Evolutionary conservation across 228 moss, liverwort and hornwort genomes (phyloP), one percentile per base, ranked within the genome.

Genomic region (Sphagnum magellanicum): DNA sequence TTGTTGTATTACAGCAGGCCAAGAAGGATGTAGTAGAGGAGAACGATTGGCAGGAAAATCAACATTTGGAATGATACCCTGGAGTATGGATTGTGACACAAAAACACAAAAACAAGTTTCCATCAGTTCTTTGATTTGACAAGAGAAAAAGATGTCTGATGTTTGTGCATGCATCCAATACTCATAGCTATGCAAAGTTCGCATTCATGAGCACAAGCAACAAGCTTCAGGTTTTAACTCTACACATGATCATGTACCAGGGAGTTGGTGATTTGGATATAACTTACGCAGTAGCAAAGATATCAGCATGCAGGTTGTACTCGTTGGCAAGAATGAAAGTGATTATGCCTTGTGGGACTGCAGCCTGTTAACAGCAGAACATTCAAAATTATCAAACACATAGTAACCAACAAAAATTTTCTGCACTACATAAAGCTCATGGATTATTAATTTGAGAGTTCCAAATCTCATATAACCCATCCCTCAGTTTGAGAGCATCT

Each of bases 1-100:
- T 32, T 32, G 32, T 32, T 3, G 32, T 32, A 32, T 55, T 55
- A 55, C 55, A 55, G 82, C 0, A 85, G 75, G 14, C 71, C 82
- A 15, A 91, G 73, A 7, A 91, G 6, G 10, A 50, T 65, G 68
- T 86, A 82, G 60, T 89, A 84, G 4, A 74, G 89, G 64, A 94
- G 67, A 53, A 88, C 86, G 71, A 94, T 78, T 49, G 94, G 94
- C 72, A 94, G 72, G 73, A 94, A 94, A 47, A 86, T 53, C 13
- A 87, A 68, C 0, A 82, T 94, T 69, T 94, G 94, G 46, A 94
- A 63, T 66, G 91, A 94, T 49, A 91, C 86, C 48, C 94, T 94
- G 91, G 15, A 47, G 49, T 50, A 60, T 47, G 8, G 3, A 0
- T 47, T 59, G 50, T 66, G 48, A 8, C 7, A 8, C 10, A 8